A percentile compares a stretch with the other conserved stretches of the same genome.
Conservation (phyloP, 257 asterid species). For the Przewalskia tangutica region DNA sequence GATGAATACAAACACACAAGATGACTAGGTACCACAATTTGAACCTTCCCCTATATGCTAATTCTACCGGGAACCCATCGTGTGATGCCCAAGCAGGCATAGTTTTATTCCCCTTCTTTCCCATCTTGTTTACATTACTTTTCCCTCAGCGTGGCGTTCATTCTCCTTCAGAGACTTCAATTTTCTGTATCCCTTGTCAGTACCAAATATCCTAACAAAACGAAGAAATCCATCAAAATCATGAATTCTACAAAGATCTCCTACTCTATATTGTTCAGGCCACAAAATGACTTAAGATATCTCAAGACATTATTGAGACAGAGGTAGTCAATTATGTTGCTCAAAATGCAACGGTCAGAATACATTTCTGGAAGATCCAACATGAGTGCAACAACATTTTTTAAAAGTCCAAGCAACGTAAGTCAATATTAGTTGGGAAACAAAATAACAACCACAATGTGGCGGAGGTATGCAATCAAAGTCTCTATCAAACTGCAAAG, state of each 20-base stretch:
- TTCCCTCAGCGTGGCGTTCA: constrained; percentile 27
- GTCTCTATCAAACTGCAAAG: not conserved
- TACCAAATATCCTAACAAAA: constrained; percentile 69
- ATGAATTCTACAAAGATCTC: not conserved
- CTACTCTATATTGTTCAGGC: not conserved
- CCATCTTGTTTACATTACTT: constrained; percentile 22
- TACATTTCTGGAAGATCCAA: too few species aligned
- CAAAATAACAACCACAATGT: not conserved
- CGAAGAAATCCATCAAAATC: not conserved
- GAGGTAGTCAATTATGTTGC: not conserved
- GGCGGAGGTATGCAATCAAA: not conserved
- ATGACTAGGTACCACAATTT: not conserved
- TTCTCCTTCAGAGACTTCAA: constrained; percentile 57
- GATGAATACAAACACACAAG: not conserved
- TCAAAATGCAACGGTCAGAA: too few species aligned
- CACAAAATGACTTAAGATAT: not conserved
- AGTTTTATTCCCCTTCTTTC: not conserved
- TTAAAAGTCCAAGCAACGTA: too few species aligned
- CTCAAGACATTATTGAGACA: not conserved
- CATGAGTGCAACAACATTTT: too few species aligned
- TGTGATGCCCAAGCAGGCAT: not conserved
- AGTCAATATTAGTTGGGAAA: not conserved
- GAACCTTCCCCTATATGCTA: not conserved
- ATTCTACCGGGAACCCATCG: not conserved
- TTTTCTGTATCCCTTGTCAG: constrained; percentile 80